Percentiles rank a stretch among this genome's conserved stretches.
These are phyloP conservation scores for Talaromyces ruber DNA, from an alignment of 495 filamentous ascomycete species.

Conservation along the genomic window DNA sequence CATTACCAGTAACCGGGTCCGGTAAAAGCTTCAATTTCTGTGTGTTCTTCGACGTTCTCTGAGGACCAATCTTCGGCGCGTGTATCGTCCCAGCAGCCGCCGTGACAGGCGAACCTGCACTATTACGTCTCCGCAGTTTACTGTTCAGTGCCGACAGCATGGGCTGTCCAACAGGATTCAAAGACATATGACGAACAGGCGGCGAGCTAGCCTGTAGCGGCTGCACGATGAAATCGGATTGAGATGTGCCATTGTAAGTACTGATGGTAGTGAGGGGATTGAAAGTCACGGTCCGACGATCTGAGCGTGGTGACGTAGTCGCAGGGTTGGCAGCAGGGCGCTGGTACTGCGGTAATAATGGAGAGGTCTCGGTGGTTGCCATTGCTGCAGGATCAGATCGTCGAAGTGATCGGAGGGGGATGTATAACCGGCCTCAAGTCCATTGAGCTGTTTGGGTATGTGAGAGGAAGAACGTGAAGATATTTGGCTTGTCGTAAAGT, in stretches of 20 bases:
- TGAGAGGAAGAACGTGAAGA: neutral
- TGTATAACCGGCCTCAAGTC: neutral
- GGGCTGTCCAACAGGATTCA: conserved; percentile 42
- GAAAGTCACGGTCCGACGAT: conserved; percentile 59
- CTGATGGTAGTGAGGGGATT: conserved; percentile 56
- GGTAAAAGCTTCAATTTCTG: conserved; percentile 95
- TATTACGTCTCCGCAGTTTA: conserved; percentile 79
- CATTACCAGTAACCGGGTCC: conserved; percentile 75
- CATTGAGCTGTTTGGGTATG: neutral
- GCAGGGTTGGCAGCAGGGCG: conserved; percentile 14
- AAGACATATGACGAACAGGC: conserved; percentile 25
- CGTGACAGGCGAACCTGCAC: conserved; percentile 56
- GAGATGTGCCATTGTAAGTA: conserved; percentile 38
- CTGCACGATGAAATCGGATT: conserved; percentile 34
- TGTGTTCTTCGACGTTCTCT: conserved; percentile 87
- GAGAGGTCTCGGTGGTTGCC: conserved; percentile 37
- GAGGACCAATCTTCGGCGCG: conserved; percentile 80
- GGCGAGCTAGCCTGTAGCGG: conserved; percentile 31
- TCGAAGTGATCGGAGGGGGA: neutral
- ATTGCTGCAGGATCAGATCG: conserved; percentile 12
- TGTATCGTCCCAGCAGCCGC: conserved; percentile 29
- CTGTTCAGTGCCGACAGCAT: conserved; percentile 78
- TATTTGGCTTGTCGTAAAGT: neutral
- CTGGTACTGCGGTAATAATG: conserved; percentile 37
- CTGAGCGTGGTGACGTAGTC: conserved; percentile 33